Conservation (phyloP, 345 rosid species). For the Citrus australasica region DNA sequence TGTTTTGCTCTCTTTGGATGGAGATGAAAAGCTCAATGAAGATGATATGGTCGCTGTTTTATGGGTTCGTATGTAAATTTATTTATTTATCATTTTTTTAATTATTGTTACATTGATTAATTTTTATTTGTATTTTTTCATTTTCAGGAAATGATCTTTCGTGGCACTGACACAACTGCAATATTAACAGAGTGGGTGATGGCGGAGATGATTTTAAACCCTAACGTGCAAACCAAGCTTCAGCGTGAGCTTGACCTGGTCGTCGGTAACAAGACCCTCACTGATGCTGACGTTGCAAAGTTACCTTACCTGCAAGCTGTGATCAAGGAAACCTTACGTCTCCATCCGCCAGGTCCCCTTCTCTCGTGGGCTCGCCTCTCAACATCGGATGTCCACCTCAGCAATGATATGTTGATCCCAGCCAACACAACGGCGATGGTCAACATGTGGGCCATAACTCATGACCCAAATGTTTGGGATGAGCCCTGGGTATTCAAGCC, state of each 20-base stretch:
- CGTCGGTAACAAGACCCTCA: slow-evolving; percentile 9
- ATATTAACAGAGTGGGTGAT: slow-evolving; percentile 49
- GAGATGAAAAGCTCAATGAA: slow-evolving; percentile 38
- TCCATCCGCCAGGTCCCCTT: slow-evolving; percentile 55
- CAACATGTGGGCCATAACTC: slow-evolving; percentile 65
- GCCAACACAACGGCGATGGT: slow-evolving; percentile 48
- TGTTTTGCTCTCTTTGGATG: slow-evolving; percentile 45
- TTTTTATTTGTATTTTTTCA: not conserved
- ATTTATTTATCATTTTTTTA: too few relatives aligned
- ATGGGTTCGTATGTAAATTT: slow-evolving; percentile 33
- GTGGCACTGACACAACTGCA: slow-evolving; percentile 54
- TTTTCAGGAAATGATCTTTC: slow-evolving; percentile 55
- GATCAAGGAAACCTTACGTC: slow-evolving; percentile 48
- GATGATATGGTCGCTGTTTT: slow-evolving; percentile 49
- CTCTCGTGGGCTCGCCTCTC: slow-evolving; percentile 60
- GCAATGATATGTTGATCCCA: slow-evolving; percentile 46
- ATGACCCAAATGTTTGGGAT: slow-evolving; percentile 42
- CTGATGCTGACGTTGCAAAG: slow-evolving; percentile 30
- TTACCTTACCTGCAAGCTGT: slow-evolving; percentile 40
- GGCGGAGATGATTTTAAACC: slow-evolving; percentile 45
- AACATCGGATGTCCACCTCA: slow-evolving; percentile 45
- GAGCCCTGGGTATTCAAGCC: slow-evolving; percentile 38
- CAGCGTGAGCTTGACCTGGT: slow-evolving; percentile 20
- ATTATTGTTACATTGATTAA: too few relatives aligned
- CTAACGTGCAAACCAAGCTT: slow-evolving; percentile 31